Percentiles rank a stretch among this genome's conserved stretches.
These are phyloP conservation scores for Hypoxylon sp. DNA, from an alignment of 2,329 filamentous ascomycete genomes.

Conservation along the genomic window DNA sequence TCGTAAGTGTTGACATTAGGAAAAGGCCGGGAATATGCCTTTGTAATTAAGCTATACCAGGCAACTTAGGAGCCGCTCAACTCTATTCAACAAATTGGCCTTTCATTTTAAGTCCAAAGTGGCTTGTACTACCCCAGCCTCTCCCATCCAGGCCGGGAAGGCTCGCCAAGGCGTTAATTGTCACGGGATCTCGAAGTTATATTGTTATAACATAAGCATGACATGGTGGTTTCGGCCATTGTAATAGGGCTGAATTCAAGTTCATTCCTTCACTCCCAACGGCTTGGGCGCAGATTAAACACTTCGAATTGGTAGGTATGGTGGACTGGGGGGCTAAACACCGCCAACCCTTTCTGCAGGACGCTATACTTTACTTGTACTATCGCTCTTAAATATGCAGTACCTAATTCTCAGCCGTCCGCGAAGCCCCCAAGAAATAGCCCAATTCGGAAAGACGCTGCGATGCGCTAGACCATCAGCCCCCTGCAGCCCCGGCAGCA, in stretches of 20 bases:
- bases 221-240: background rate
- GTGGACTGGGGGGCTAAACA: background rate
- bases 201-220: too few relatives aligned
- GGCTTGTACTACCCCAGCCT: background rate
- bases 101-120: background rate
- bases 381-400: background rate
- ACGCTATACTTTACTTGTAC: background rate
- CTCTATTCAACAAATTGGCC: background rate
- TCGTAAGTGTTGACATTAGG: background rate
- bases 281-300: background rate
- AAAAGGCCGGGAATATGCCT: background rate
- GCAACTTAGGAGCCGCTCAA: background rate
- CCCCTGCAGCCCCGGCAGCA: background rate
- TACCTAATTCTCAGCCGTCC: background rate
- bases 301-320: too few relatives aligned
- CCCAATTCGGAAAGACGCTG: conserved; percentile 9
- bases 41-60: background rate
- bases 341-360: background rate
- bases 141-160: background rate
- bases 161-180: background rate
- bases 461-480: background rate
- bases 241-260: background rate
- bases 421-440: background rate
- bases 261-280: background rate
- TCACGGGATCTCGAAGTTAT: too few relatives aligned